Base-by-base conservation (phyloP, 2,329 filamentous ascomycete species). In the Lithohypha guttulata region DNA sequence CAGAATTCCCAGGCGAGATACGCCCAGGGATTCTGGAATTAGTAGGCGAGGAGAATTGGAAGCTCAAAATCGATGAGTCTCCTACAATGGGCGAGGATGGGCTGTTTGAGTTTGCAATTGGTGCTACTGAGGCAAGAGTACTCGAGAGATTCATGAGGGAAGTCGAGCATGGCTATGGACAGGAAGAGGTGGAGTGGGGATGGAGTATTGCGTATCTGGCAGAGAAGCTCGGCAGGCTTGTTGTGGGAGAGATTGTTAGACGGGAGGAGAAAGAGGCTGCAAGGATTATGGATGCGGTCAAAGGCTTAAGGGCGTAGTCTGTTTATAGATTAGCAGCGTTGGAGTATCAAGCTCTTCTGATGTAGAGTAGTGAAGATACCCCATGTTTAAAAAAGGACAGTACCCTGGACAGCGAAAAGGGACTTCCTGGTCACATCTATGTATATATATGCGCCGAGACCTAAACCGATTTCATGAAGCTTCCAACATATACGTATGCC, bases 1-100 rank as follows among this genome's bases (percentile, higher is more conserved):
- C 49, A 9, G 10, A 39, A 4, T 34, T 18, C 14, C 42, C 25
- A 2, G n/a, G 34, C 8, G 28, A 31, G 17, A 45, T 51, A 13
- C 44, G 49, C 8, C 41, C 42, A 8, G 38, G 42, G 4, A 37
- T 51, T 23, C 34, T 31, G 4, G 34, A 32, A 3, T 32, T 51
- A 8, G 13, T 37, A 3, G 9, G 26, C 35, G 43, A 86, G 64
- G 77, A 82, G 52, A 67, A 73, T 44, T 87, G 82, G 81, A 87
- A 89, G 58, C 61, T 71, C 35, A 81, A 87, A 58, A 60, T 89
- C 20, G 72, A 80, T 22, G 49, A 51, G 41, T 42, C 30, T 19
- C 32, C 17, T 11, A 29, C 11, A 6, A 33, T 39, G 26, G 46
- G 42, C 15, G 36, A 35, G 25, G 42, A 47, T 17, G 21, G 33